Conservation (phyloP, 2,329 filamentous ascomycete genomes). For the Colletotrichum sp. region DNA sequence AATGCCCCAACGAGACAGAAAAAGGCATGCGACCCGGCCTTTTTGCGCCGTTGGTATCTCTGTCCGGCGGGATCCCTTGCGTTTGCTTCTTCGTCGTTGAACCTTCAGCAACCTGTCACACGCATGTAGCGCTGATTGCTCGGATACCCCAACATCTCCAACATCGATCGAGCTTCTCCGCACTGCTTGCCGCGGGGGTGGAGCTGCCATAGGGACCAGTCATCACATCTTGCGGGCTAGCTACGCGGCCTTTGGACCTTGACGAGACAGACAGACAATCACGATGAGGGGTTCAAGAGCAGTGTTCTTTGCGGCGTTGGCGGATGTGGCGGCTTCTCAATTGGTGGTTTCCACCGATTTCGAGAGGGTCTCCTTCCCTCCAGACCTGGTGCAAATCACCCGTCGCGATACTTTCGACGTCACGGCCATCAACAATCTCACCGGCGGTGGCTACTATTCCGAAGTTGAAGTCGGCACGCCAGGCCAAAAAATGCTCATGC, state of each 20-base stretch:
- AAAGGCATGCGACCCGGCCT: background rate
- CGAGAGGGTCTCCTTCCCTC: background rate
- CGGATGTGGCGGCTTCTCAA: background rate
- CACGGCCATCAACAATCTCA: slow-evolving; percentile 54
- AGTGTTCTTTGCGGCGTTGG: background rate
- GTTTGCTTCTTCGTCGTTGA: background rate
- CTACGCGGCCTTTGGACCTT: background rate
- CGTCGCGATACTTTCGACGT: slow-evolving; percentile 32
- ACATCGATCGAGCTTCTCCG: background rate
- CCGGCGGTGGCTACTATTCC: slow-evolving; percentile 64
- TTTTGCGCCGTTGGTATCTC: background rate
- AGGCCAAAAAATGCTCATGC: slow-evolving; percentile 58
- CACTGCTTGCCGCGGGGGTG: background rate
- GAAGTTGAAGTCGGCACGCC: slow-evolving; percentile 69
- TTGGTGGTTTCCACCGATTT: slow-evolving; percentile 11
- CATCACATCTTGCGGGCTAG: background rate
- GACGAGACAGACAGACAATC: background rate
- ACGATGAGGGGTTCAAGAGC: background rate
- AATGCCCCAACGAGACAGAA: background rate
- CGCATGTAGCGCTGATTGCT: background rate
- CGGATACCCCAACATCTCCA: background rate
- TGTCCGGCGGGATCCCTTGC: background rate
- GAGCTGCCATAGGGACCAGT: background rate
- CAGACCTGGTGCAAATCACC: slow-evolving; percentile 4
- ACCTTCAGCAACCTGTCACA: background rate